Conservation (phyloP, 129 eudicot genomes). For the Arctium minus region DNA sequence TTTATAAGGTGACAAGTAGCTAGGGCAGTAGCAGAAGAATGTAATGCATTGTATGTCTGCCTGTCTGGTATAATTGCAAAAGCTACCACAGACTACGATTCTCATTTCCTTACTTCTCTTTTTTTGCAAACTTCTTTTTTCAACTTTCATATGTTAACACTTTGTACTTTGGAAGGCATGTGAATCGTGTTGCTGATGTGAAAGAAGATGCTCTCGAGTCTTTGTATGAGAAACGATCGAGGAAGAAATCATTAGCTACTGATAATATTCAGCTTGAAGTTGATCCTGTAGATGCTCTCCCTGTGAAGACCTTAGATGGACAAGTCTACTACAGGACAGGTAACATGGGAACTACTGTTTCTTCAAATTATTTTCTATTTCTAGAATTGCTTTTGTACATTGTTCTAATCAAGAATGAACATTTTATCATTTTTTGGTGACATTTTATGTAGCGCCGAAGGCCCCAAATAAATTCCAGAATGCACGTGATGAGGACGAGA, state of each 20-base stretch:
- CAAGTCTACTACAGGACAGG: constrained; percentile 63
- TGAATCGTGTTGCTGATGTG: constrained; percentile 79
- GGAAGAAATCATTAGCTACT: constrained; percentile 44
- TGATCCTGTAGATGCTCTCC: constrained; percentile 94
- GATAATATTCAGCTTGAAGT: constrained; percentile 53
- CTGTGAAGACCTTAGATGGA: constrained; percentile 84
- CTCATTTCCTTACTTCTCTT: neutral
- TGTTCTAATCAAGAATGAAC: neutral
- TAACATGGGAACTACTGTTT: neutral
- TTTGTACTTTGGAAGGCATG: constrained; percentile 54
- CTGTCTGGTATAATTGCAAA: neutral
- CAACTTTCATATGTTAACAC: neutral
- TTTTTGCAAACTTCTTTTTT: neutral
- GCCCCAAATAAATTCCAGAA: constrained; percentile 22
- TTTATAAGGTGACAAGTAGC: neutral
- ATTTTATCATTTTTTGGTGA: neutral
- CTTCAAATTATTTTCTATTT: neutral
- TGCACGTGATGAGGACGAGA: constrained; percentile 40
- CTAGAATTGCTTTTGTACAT: neutral
- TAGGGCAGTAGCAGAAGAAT: neutral
- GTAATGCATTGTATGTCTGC: no score
- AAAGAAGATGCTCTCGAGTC: constrained; percentile 81
- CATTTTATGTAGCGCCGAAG: constrained; percentile 41
- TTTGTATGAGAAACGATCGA: constrained; percentile 44
- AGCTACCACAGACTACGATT: neutral